These are phyloP conservation scores for Neonectria magnoliae DNA, from an alignment of 2,329 filamentous ascomycete species.

Conservation along the genomic window DNA sequence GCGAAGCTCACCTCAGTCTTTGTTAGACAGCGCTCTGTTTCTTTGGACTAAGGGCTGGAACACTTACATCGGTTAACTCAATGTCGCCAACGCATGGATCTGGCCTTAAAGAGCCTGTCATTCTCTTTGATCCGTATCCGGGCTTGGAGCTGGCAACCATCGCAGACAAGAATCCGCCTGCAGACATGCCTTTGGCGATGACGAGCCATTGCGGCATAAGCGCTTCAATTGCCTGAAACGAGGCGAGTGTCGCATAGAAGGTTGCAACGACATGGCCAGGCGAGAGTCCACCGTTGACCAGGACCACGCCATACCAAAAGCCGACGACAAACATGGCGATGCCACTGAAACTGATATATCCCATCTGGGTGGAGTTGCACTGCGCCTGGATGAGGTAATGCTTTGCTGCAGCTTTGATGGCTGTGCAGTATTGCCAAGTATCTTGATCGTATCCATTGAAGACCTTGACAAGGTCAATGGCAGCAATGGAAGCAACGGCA, in stretches of 20 bases:
- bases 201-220: conserved; percentile 81
- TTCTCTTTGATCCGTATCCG: background rate
- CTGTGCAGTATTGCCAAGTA: conserved; percentile 68
- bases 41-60: background rate
- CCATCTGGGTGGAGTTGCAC: conserved; percentile 76
- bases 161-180: conserved; percentile 69
- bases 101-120: conserved; percentile 42
- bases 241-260: conserved; percentile 83
- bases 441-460: conserved; percentile 82
- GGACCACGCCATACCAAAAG: conserved; percentile 84
- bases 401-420: conserved; percentile 66
- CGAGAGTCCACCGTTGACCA: conserved; percentile 70
- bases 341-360: conserved; percentile 77
- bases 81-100: conserved; percentile 71
- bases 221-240: conserved; percentile 78
- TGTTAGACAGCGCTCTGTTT: conserved; percentile 20
- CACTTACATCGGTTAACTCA: conserved; percentile 71
- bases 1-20: conserved; percentile 75
- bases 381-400: conserved; percentile 76
- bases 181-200: conserved; percentile 81
- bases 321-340: conserved; percentile 85
- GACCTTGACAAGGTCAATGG: conserved; percentile 87
- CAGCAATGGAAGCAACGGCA: conserved; percentile 73
- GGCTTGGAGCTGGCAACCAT: conserved; percentile 49
- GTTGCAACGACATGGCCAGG: conserved; percentile 80